Evolutionary conservation across 2,329 filamentous ascomycete genomes (phyloP).

Genomic region (Aspergillus fijiensis): DNA sequence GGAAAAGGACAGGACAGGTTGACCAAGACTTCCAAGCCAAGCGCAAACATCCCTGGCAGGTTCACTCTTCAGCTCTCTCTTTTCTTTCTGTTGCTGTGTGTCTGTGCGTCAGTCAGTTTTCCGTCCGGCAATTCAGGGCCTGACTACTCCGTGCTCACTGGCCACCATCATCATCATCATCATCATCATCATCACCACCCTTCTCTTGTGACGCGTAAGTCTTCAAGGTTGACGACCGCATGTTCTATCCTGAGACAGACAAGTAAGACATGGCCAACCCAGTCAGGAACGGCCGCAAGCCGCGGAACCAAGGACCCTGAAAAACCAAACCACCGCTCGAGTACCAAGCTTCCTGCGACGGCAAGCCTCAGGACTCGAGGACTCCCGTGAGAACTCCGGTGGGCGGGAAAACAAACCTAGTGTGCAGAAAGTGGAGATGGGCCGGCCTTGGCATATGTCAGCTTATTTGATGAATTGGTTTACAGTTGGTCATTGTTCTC

Average conservation of each 20-base stretch:
- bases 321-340: background rate
- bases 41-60: background rate
- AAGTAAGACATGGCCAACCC: background rate
- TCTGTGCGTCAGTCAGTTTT: background rate
- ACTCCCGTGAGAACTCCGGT: background rate
- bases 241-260: background rate
- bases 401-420: constrained; percentile 1
- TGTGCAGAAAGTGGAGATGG: constrained; percentile 3
- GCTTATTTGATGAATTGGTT: background rate
- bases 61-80: background rate
- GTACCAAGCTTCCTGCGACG: constrained; percentile 8
- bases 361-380: background rate
- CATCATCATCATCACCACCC: no score
- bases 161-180: no score
- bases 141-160: background rate
- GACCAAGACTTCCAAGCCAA: background rate
- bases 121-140: background rate
- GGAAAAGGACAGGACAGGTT: background rate
- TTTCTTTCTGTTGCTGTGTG: background rate
- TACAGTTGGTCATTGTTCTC: background rate
- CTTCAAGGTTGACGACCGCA: background rate
- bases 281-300: background rate
- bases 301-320: constrained; percentile 5
- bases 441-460: constrained; percentile 2
- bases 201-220: background rate